phyloP scores from a whole-genome alignment of 2,329 filamentous ascomycete genomes.

The Ascocoryne sarcoides region DNA sequence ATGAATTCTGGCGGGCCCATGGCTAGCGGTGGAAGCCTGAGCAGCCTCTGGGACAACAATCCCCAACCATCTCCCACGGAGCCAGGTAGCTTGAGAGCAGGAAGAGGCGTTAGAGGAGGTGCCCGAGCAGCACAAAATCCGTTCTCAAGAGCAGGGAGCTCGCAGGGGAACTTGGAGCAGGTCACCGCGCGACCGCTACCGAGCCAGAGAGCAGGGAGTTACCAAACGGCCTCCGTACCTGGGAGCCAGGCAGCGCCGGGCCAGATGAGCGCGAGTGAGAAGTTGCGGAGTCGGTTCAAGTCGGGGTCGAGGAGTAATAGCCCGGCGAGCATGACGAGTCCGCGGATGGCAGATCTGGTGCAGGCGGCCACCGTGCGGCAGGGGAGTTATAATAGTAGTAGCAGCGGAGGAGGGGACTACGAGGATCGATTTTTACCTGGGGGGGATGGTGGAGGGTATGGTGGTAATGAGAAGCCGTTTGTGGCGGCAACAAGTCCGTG shows the following conservation, averaged over 20 bases:
- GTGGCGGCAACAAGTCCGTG: constrained; percentile 41
- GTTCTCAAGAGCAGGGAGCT: constrained; percentile 11
- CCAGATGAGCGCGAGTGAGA: constrained; percentile 55
- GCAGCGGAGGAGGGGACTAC: constrained; percentile 9
- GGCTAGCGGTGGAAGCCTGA: constrained; percentile 34
- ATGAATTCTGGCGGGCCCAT: constrained; percentile 30
- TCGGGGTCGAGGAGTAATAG: constrained; percentile 52
- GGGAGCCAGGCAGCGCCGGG: constrained; percentile 28
- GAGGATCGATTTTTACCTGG: constrained; percentile 12
- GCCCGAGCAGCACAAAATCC: constrained; percentile 24
- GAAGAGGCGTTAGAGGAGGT: constrained; percentile 17
- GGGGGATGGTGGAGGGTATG: constrained; percentile 17
- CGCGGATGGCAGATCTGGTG: constrained; percentile 5
- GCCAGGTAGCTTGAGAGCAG: constrained; percentile 36
- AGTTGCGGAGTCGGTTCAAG: constrained; percentile 73
- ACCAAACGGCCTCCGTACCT: constrained; percentile 44
- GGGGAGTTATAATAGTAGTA: constrained; percentile 10
- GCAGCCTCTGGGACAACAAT: constrained; percentile 48
- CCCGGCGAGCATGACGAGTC: constrained; percentile 26
- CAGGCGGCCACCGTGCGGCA: constrained; percentile 7
- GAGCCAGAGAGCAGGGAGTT: constrained; percentile 65
- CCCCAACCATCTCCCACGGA: constrained; percentile 19
- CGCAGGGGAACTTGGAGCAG: constrained; percentile 2
- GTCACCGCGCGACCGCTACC: constrained; percentile 52
- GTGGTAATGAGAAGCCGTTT: constrained; percentile 33